Evolutionary conservation across 441 rosid genomes (phyloP).

Genomic region (Daphne laureola): DNA sequence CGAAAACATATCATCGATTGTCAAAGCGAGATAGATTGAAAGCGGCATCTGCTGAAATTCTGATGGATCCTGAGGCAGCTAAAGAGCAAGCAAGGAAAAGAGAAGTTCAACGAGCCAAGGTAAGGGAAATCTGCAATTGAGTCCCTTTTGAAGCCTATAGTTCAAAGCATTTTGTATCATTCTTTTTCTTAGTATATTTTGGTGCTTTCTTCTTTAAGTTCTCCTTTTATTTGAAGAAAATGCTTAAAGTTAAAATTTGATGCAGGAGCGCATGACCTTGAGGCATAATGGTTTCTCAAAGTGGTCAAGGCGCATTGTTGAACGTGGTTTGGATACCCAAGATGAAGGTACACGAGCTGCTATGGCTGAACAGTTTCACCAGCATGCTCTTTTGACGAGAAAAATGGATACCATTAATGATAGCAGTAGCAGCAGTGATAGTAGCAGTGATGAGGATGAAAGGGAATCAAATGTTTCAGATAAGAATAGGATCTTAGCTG

Average conservation of each 20-base stretch:
- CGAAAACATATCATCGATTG: slow-evolving; percentile 78
- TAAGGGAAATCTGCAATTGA: slow-evolving; percentile 21
- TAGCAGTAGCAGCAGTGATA: slow-evolving; percentile 66
- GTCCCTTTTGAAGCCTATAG: not conserved
- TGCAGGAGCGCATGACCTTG: slow-evolving; percentile 75
- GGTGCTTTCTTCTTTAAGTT: too few species aligned
- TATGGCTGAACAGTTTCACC: slow-evolving; percentile 74
- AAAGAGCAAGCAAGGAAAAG: slow-evolving; percentile 78
- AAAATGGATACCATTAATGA: slow-evolving; percentile 70
- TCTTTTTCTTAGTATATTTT: too few species aligned
- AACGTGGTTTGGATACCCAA: slow-evolving; percentile 64
- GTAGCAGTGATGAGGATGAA: slow-evolving; percentile 61
- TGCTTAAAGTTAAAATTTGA: slow-evolving; percentile 10
- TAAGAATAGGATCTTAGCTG: slow-evolving; percentile 37
- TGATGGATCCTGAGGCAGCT: slow-evolving; percentile 76
- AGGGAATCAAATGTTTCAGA: slow-evolving; percentile 48
- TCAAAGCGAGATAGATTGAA: slow-evolving; percentile 59
- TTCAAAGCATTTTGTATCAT: too few species aligned
- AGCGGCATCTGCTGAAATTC: slow-evolving; percentile 32
- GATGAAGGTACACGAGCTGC: slow-evolving; percentile 84
- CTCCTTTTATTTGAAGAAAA: too few species aligned
- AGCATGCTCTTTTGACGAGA: slow-evolving; percentile 66
- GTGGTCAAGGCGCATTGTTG: slow-evolving; percentile 68
- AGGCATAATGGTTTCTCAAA: slow-evolving; percentile 79
- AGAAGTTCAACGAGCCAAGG: slow-evolving; percentile 77